Base-by-base conservation (phyloP, 129 eudicot species). In the Flaveria bidentis region DNA sequence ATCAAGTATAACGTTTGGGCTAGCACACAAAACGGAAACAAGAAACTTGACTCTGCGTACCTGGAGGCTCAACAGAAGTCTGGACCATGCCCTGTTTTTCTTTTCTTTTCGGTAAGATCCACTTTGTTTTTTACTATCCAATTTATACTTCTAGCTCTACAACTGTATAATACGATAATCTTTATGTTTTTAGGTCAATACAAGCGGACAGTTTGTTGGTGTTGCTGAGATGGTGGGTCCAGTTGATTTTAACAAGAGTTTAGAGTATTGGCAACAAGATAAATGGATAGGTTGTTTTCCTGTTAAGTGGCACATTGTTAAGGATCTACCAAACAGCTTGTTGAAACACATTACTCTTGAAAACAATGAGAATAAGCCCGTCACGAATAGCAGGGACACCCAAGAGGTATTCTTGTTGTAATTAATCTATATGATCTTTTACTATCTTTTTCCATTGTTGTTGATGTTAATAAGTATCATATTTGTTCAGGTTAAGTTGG, bases 251-350 rank as follows among this genome's bases (percentile, higher is more conserved):
- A 49, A 89, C 86, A 87, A 87, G 85, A 92, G 84, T 49, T 78
- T 92, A n/a, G 97, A 89, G 60, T 92, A 82, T 71, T 89, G 97
- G 97, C 92, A 92, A n/a, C 97, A 92, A 66, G 96, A 92, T 76
- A 92, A 92, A 67, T 89, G 97, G 97, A 85, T 86, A 70, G 97
- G 97, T 25, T 89, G 97, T 73, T 89, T 92, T 68, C 96, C 97
- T 2, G 93, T 92, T 0, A 92, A 92, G 91, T 92, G 97, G 97
- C 97, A 92, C 82, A 92, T 92, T 33, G 96, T 92, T 62, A 92
- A 92, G 83, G 97, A 92, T 82, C 68, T 92, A 16, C 96, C 97
- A 0, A 89, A 89, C 80, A 87, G 88, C 76, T 80, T 89, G 85
- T 76, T 92, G 83, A 92, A 92, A 80, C 97, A 92, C 69, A 85